Evolutionary conservation across 169 alveolate species (phyloP), one percentile per base, ranked within the genome.

Genomic region (Condylostoma magnum): DNA sequence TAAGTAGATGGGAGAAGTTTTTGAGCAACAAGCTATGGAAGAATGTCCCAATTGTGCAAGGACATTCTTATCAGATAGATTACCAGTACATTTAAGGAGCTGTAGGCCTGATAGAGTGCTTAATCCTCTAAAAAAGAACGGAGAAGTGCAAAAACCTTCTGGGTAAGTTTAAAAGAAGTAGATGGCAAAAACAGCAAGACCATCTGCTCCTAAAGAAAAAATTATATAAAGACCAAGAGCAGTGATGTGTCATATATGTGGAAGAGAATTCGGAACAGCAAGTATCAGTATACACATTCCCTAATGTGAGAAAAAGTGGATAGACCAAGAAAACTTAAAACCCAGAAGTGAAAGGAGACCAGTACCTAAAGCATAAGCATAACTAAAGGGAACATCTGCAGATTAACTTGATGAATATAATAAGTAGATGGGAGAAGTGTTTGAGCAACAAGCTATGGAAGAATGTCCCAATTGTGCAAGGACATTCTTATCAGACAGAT

Each of bases 11-110:
- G 77, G 65, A 54, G 83, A 84, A 30, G 75, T 81, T 20, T 88
- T 80, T 83, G 82, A 82, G 70, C 69, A 41, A 8, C 67, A 88
- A 50, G 86, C 84, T 5, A 63, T 88, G 20, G 84, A 69, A 1
- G 80, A 83, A 31, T 88, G 94, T 55, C 72, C 69, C 22, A 78
- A 76, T 52, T 88, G 94, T 53, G 87, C 84, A 25, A 77, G 94
- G 38, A 88, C 90, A 27, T 88, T 88, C 71, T 79, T 82, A 6
- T 89, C 89, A 46, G 94, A 88, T 72, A 74, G 94, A 56, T 70
- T 88, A 6, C 54, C 53, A 5, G 81, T 80, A 0, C 94, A 88
- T 72, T 66, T 77, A 50, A 80, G 79, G 54, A 73, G 89, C 53
- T 86, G 93, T 63, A 80, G 73, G 53, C 57, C 82, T 1, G 78